These are phyloP conservation scores for Solanum virginianum DNA, from an alignment of 257 asterid species.

Conservation along the genomic window DNA sequence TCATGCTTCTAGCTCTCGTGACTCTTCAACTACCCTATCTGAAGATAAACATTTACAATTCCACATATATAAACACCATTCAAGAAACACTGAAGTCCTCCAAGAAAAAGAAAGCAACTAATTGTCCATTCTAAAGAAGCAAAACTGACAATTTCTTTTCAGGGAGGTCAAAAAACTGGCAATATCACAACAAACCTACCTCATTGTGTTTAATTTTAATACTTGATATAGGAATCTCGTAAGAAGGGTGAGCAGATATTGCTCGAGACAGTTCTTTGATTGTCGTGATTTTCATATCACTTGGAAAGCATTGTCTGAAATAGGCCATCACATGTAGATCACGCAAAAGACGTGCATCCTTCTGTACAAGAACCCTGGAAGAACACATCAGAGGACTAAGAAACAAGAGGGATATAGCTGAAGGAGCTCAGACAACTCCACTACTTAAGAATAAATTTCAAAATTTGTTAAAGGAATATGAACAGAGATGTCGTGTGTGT, in stretches of 20 bases:
- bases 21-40: background rate
- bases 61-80: background rate
- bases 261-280: constrained; percentile 81
- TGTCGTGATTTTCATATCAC: constrained; percentile 37
- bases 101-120: background rate
- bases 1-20: background rate
- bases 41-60: background rate
- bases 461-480: background rate
- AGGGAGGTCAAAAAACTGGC: background rate
- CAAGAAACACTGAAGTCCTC: background rate
- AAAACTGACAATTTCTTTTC: background rate
- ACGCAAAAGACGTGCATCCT: constrained; percentile 53
- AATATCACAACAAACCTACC: constrained; percentile 28
- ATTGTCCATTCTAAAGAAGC: background rate
- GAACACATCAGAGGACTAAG: constrained; percentile 4
- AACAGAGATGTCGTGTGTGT: background rate
- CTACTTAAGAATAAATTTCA: background rate
- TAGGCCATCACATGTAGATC: constrained; percentile 73
- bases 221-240: constrained; percentile 52
- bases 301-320: constrained; percentile 84
- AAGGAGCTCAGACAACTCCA: background rate
- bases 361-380: constrained; percentile 49
- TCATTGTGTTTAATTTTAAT: constrained; percentile 65
- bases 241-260: constrained; percentile 71
- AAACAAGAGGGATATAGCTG: background rate